Percentiles rank a stretch among this genome's conserved stretches.
These are phyloP conservation scores for Sapria himalayana DNA, from an alignment of 345 rosid genomes.

Conservation along the genomic window DNA sequence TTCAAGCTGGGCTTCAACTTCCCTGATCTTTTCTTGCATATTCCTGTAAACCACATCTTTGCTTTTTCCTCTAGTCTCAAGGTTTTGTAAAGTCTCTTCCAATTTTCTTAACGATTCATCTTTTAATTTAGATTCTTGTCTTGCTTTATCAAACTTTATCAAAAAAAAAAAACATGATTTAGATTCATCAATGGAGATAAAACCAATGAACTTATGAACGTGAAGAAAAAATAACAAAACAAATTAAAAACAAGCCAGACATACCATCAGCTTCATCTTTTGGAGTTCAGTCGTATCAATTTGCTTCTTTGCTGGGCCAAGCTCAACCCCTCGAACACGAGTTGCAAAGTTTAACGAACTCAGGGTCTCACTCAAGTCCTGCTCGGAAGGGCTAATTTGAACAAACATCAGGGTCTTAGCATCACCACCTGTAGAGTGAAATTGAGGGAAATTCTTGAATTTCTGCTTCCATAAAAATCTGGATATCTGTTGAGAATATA, in stretches of 20 bases:
- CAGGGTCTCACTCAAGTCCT: conserved; percentile 63
- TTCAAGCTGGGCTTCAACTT: conserved; percentile 64
- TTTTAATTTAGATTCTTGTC: conserved; percentile 56
- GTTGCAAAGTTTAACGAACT: conserved; percentile 84
- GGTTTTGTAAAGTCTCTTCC: conserved; percentile 54
- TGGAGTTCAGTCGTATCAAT: conserved; percentile 61
- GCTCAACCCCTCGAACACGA: conserved; percentile 73
- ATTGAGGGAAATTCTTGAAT: no score
- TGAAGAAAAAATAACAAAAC: neutral
- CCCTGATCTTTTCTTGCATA: conserved; percentile 62
- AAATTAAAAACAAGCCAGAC: conserved; percentile 6
- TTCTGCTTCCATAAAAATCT: no score
- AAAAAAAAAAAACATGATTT: conserved; percentile 4
- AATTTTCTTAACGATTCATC: conserved; percentile 59
- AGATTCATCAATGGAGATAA: no score
- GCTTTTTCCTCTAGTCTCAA: conserved; percentile 47
- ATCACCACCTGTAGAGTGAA: conserved; percentile 72
- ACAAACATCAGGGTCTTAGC: conserved; percentile 86
- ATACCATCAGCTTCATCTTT: conserved; percentile 57
- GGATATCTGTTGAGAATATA: no score
- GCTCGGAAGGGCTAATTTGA: conserved; percentile 86
- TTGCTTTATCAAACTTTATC: conserved; percentile 55
- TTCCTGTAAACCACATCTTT: conserved; percentile 38
- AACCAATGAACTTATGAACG: conserved; percentile 3
- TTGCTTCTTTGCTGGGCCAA: conserved; percentile 72